A percentile compares a stretch with the other conserved stretches of the same genome.
These are phyloP conservation scores for Phallus indusiatus DNA, from an alignment of 768 basidiomycete genomes.

Conservation along the genomic window DNA sequence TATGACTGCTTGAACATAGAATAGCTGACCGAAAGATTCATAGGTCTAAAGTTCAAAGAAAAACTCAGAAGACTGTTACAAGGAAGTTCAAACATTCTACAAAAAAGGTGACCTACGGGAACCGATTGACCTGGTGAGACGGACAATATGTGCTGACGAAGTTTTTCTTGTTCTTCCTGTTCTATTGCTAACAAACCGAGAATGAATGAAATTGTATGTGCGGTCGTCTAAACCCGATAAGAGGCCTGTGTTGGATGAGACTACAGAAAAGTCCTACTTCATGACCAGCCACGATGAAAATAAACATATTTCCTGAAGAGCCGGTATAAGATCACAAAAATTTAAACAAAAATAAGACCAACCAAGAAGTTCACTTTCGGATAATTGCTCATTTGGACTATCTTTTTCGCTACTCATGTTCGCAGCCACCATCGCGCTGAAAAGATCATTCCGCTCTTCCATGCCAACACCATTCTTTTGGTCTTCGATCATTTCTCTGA, in stretches of 20 bases:
- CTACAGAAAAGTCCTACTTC: conserved; percentile 1
- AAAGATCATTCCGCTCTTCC: not conserved
- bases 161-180: conserved; percentile 14
- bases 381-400: not conserved
- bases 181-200: conserved; percentile 19
- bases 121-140: not conserved
- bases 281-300: conserved; percentile 19
- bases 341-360: not conserved
- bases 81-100: not conserved
- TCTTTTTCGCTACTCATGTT: not conserved
- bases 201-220: conserved; percentile 15
- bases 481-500: conserved; percentile 44
- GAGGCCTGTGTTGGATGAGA: not conserved
- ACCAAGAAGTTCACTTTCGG: not conserved
- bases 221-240: conserved; percentile 11
- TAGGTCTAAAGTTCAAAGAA: not conserved
- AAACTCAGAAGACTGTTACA: not conserved
- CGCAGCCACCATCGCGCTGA: not conserved
- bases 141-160: conserved; percentile 7
- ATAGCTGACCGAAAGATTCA: conserved; percentile 3
- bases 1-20: conserved; percentile 10
- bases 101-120: conserved; percentile 7
- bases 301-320: conserved; percentile 7
- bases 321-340: not conserved
- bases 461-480: conserved; percentile 18